Evolutionary conservation across 177 flowering plant species (phyloP).

Genomic region (Vitis hybrid): DNA sequence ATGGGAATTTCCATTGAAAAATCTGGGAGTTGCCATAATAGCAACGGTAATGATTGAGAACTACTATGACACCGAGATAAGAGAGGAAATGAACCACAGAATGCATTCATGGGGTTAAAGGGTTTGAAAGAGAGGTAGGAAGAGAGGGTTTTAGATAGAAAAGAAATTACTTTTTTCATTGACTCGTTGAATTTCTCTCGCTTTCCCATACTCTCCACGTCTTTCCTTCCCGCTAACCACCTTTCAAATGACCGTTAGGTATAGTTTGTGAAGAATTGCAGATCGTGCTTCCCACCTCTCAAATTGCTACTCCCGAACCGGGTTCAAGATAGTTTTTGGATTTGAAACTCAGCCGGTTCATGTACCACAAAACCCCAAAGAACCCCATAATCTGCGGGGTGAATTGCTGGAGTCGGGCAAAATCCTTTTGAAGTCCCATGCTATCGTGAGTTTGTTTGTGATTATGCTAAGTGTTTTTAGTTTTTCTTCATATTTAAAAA

Average conservation of each 20-base stretch:
- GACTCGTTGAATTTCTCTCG: not conserved
- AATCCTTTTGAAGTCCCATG: too few species aligned
- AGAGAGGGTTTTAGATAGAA: not conserved
- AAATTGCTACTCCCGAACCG: not conserved
- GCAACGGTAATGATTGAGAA: not conserved
- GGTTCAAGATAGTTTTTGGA: not conserved
- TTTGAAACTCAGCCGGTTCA: not conserved
- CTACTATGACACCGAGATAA: too few species aligned
- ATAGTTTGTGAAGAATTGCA: not conserved
- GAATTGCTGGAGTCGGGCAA: too few species aligned
- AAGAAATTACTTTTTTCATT: not conserved
- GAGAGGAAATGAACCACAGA: not conserved
- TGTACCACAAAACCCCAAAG: too few species aligned
- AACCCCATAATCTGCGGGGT: too few species aligned
- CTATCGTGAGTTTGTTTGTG: too few species aligned
- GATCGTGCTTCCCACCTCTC: too few species aligned
- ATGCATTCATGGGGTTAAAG: slow-evolving; percentile 12
- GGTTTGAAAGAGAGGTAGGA: slow-evolving; percentile 25
- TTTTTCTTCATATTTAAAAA: too few species aligned
- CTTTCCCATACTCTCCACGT: not conserved
- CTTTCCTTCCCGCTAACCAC: slow-evolving; percentile 17
- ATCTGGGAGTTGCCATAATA: slow-evolving; percentile 22
- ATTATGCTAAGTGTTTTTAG: too few species aligned
- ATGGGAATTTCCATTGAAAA: slow-evolving; percentile 4
- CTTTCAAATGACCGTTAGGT: slow-evolving; percentile 44